Conservation (phyloP, 2,329 filamentous ascomycete species). For the Aphanocladium album region DNA sequence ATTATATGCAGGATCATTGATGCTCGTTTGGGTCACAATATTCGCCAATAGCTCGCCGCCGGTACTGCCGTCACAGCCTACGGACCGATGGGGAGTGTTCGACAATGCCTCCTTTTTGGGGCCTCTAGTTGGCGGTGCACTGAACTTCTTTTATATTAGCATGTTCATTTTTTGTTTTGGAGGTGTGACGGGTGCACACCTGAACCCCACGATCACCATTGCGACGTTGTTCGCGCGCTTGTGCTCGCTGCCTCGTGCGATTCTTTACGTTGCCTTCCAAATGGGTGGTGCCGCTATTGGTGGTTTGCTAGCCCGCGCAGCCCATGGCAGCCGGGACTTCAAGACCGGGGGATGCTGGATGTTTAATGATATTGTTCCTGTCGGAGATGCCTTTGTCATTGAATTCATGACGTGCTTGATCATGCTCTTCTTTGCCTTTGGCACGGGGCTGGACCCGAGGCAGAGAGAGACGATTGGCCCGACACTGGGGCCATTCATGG, state of each 20-base stretch:
- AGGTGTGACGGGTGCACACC: constrained; percentile 46
- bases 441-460: constrained; percentile 48
- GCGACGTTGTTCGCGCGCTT: constrained; percentile 47
- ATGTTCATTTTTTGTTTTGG: constrained; percentile 46
- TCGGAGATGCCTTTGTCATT: constrained; percentile 35
- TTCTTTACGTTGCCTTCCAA: constrained; percentile 47
- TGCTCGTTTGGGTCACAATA: constrained; percentile 20
- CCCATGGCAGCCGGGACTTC: constrained; percentile 24
- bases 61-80: constrained; percentile 15
- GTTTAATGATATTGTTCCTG: constrained; percentile 20
- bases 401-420: constrained; percentile 45
- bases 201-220: constrained; percentile 51
- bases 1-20: background rate
- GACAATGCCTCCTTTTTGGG: constrained; percentile 25
- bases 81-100: constrained; percentile 17
- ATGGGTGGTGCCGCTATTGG: constrained; percentile 36
- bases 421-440: constrained; percentile 47
- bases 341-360: constrained; percentile 27
- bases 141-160: constrained; percentile 32
- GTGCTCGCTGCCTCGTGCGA: constrained; percentile 42
- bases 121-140: constrained; percentile 25
- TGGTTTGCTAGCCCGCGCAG: constrained; percentile 21
- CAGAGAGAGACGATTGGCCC: constrained; percentile 45
- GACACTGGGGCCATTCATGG: constrained; percentile 43
- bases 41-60: constrained; percentile 17